phyloP scores from a whole-genome alignment of 1,139 yeast species.

The Geotrichum klebahnii region DNA sequence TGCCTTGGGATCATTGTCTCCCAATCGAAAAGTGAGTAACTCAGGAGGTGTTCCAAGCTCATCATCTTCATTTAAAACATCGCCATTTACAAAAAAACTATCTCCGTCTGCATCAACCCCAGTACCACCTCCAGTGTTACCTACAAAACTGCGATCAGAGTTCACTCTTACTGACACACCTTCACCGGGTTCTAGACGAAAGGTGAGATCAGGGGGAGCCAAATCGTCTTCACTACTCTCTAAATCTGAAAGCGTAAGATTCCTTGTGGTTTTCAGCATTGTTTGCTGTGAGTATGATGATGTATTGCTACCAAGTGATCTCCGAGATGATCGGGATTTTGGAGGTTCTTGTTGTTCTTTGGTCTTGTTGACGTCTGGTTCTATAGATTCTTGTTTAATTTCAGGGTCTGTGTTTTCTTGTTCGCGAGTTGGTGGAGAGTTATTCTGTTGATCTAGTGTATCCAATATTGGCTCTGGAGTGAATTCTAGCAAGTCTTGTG shows the following conservation, averaged over 20 bases:
- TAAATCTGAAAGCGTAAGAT: conserved; percentile 15
- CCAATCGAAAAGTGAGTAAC: conserved; percentile 6
- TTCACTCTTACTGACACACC: conserved; percentile 14
- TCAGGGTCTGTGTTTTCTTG: background rate
- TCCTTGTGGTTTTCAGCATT: conserved; percentile 12
- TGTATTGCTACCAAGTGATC: conserved; percentile 7
- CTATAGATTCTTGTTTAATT: conserved; percentile 3
- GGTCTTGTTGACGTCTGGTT: background rate
- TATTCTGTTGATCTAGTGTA: background rate
- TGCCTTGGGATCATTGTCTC: background rate
- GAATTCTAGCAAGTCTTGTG: conserved; percentile 7
- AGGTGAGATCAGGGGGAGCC: conserved; percentile 14
- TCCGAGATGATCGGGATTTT: conserved; percentile 9
- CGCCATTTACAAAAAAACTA: conserved; percentile 1
- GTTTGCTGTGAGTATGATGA: conserved; percentile 11
- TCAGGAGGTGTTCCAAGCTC: conserved; percentile 18
- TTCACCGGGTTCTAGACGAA: conserved; percentile 19
- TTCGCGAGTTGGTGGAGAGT: background rate
- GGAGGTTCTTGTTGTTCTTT: background rate
- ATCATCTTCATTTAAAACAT: conserved; percentile 4
- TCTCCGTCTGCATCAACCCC: background rate
- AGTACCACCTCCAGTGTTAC: conserved; percentile 1
- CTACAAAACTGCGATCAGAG: conserved; percentile 6
- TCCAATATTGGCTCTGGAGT: conserved; percentile 9
- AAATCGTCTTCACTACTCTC: conserved; percentile 19